These are phyloP conservation scores for Penicillium crustosum DNA, from an alignment of 2,329 filamentous ascomycete genomes.

Conservation along the genomic window DNA sequence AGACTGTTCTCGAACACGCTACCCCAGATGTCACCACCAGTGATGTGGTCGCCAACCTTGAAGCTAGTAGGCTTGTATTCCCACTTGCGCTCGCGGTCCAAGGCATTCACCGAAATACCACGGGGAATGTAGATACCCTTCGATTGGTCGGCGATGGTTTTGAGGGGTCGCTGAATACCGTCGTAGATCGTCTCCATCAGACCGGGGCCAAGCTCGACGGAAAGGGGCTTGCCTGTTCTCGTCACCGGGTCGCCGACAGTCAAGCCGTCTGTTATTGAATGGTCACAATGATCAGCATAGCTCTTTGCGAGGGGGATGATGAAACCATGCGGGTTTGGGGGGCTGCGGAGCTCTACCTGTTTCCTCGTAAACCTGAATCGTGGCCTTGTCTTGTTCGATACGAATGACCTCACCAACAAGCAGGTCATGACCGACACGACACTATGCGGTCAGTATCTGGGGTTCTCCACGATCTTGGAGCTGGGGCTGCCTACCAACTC, in stretches of 20 bases:
- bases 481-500: conserved; percentile 68
- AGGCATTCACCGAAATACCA: conserved; percentile 80
- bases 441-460: conserved; percentile 50
- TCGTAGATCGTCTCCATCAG: conserved; percentile 99
- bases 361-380: conserved; percentile 98
- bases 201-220: conserved; percentile 94
- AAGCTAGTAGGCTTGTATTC: conserved; percentile 80
- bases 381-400: conserved; percentile 92
- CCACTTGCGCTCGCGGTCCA: conserved; percentile 93
- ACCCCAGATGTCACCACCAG: conserved; percentile 94
- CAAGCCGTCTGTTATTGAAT: conserved; percentile 66
- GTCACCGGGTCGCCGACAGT: conserved; percentile 90
- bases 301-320: conserved; percentile 3
- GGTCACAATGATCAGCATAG: conserved; percentile 12
- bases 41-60: conserved; percentile 96
- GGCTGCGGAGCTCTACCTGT: conserved; percentile 61
- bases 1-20: conserved; percentile 95
- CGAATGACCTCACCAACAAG: conserved; percentile 97
- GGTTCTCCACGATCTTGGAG: conserved; percentile 4
- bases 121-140: conserved; percentile 97
- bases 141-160: conserved; percentile 73
- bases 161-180: conserved; percentile 93
- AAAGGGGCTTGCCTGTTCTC: conserved; percentile 91
- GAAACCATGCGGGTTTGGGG: conserved; percentile 7
- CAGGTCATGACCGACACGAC: conserved; percentile 86